Base-by-base conservation (phyloP, 192 early-diverging fungal species). In the Diversispora eburnea region DNA sequence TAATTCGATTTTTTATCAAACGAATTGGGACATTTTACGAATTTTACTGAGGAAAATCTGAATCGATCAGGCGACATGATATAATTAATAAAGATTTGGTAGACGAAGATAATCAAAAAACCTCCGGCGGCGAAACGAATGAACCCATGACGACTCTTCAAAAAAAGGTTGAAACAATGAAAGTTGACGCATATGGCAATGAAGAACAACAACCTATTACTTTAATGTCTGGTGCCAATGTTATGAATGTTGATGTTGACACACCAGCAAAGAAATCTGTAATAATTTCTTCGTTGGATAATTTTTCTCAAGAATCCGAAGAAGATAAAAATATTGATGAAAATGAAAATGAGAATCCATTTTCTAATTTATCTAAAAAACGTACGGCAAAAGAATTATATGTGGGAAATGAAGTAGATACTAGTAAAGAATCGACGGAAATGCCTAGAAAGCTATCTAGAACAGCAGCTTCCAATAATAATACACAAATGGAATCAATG, bases 91-190 rank as follows among this genome's bases (percentile, higher is more conserved):
- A 59, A 59, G 20, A 59, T 59, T 59, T 59, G 3, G 12, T 33
- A 33, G 57, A 59, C 25, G 25, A 33, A 25, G 55, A 56, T 5
- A 59, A 3, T 59, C 57, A 8, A 33, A 59, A 59, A 59, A 33
- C 22, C 4, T 7, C 20, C 12, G 25, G 20, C 15, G 55, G 55
- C 25, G 57, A 59, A 59, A 59, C 57, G 13, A 59, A 19, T 25
- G 57, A 59, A 25, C 17, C 57, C 17, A 59, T 59, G 57, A 59
- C 20, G 13, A 25, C 13, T 59, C 3, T 59, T 12, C 57, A 59
- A 59, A 59, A 59, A 59, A 59, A 59, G 22, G 57, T 59, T 7
- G 57, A 59, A 22, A 59, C 57, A 25, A 59, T 59, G 57, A 59
- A 59, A 59, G 57, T 59, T 59, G 57, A 25, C 25, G 7, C 0